These are phyloP conservation scores for Leptomonas pyrrhocoris DNA, from an alignment of 208 protist species.

Conservation along the genomic window DNA sequence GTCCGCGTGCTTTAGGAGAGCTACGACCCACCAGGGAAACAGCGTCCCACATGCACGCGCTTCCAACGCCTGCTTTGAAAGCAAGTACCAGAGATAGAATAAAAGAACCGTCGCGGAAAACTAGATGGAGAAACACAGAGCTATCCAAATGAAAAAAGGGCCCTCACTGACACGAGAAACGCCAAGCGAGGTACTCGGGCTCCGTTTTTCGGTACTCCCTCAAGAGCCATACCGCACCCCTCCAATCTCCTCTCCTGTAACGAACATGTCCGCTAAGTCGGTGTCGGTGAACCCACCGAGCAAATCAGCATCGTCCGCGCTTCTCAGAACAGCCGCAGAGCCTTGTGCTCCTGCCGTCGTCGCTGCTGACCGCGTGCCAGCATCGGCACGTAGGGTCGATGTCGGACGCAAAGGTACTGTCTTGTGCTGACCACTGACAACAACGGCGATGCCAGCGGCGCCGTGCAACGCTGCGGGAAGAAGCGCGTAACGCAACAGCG, in stretches of 20 bases:
- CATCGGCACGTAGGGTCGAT: background rate
- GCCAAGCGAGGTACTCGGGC: too few relatives aligned
- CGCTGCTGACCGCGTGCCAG: background rate
- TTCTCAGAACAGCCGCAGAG: background rate
- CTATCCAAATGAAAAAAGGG: background rate
- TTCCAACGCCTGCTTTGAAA: background rate
- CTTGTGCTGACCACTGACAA: background rate
- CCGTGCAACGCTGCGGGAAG: background rate
- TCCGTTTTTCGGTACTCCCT: background rate
- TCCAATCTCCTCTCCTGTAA: constrained; percentile 63
- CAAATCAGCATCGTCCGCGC: constrained; percentile 28
- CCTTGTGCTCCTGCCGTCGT: background rate
- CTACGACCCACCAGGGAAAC: too few relatives aligned
- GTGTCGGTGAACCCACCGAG: constrained; percentile 34
- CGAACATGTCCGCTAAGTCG: constrained; percentile 58
- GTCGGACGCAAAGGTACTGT: constrained; percentile 1
- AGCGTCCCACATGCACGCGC: too few relatives aligned
- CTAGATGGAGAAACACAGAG: background rate
- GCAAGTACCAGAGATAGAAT: background rate
- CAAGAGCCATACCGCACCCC: constrained; percentile 47
- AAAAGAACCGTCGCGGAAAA: background rate
- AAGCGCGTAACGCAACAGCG: background rate
- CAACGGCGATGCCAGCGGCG: background rate
- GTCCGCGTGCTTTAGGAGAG: too few relatives aligned
- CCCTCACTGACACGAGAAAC: too few relatives aligned